These are phyloP conservation scores for Ogataea chonburiensis DNA, from an alignment of 805 yeast species.

Conservation along the genomic window DNA sequence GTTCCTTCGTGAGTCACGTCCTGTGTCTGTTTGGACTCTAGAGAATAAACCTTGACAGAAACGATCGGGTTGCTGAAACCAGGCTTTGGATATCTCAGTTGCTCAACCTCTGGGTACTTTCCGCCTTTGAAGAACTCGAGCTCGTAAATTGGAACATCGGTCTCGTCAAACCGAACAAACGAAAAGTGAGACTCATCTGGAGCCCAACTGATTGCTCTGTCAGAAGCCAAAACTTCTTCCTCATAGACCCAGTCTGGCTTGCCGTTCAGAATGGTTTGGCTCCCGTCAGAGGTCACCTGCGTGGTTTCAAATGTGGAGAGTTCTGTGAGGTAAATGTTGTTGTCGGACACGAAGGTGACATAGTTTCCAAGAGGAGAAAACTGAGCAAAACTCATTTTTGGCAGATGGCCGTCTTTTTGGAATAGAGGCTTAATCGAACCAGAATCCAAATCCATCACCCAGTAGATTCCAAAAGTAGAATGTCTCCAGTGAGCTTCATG, in stretches of 20 bases:
- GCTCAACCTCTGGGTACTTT: conserved; percentile 46
- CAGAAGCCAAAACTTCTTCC: conserved; percentile 66
- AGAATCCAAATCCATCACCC: conserved; percentile 53
- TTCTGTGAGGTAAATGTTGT: conserved; percentile 52
- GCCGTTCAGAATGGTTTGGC: conserved; percentile 55
- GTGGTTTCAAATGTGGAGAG: conserved; percentile 24
- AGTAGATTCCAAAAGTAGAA: conserved; percentile 59
- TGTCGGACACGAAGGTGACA: conserved; percentile 54
- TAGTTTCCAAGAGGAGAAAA: conserved; percentile 63
- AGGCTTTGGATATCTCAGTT: conserved; percentile 70
- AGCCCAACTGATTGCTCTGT: conserved; percentile 70
- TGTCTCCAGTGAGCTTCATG: conserved; percentile 59
- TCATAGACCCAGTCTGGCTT: conserved; percentile 85
- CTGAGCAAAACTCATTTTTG: conserved; percentile 49
- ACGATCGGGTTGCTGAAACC: conserved; percentile 62
- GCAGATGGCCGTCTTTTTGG: conserved; percentile 26
- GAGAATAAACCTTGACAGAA: conserved; percentile 43
- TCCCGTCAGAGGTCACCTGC: conserved; percentile 53
- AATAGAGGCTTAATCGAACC: conserved; percentile 26
- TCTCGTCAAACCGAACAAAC: conserved; percentile 58
- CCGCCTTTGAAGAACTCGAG: conserved; percentile 49
- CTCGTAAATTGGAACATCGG: conserved; percentile 51
- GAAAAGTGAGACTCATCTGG: conserved; percentile 57
- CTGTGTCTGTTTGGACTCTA: conserved; percentile 27
- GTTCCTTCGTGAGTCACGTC: conserved; percentile 31